A percentile compares a stretch with the other conserved stretches of the same genome.
phyloP scores from a whole-genome alignment of 2,329 filamentous ascomycete species.

The Annulohypoxylon truncatum region DNA sequence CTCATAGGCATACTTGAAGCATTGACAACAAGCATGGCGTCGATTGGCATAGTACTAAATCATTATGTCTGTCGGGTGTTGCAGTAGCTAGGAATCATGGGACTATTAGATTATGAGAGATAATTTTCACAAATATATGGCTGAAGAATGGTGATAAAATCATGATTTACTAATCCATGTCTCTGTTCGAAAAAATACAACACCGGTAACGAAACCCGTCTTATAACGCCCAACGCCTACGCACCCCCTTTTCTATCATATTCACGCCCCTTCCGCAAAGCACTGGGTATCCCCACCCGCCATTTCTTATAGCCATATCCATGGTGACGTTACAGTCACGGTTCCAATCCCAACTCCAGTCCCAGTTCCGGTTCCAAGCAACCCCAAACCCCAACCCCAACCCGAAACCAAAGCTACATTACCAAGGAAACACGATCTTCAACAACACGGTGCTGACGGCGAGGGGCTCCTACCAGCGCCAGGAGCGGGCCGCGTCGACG shows the following conservation, averaged over 20 bases:
- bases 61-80: not conserved
- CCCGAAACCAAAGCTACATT: not conserved
- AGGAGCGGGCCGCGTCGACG: conserved; percentile 25
- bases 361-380: not conserved
- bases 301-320: not conserved
- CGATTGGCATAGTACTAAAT: not conserved
- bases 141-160: conserved; percentile 29
- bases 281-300: too few relatives aligned
- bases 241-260: not conserved
- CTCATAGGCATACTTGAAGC: not conserved
- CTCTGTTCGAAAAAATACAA: conserved; percentile 24
- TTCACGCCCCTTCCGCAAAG: not conserved
- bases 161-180: conserved; percentile 38
- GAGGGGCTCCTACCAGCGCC: conserved; percentile 39
- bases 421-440: conserved; percentile 41
- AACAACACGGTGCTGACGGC: conserved; percentile 31
- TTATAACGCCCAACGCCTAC: conserved; percentile 7
- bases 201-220: conserved; percentile 6
- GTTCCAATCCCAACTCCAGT: too few relatives aligned
- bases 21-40: not conserved
- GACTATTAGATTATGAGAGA: not conserved
- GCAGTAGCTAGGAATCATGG: not conserved
- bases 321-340: not conserved
- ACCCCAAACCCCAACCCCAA: not conserved
- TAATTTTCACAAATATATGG: too few relatives aligned